Evolutionary conservation across 345 rosid genomes (phyloP).

Genomic region (Eutrema yunnanense): DNA sequence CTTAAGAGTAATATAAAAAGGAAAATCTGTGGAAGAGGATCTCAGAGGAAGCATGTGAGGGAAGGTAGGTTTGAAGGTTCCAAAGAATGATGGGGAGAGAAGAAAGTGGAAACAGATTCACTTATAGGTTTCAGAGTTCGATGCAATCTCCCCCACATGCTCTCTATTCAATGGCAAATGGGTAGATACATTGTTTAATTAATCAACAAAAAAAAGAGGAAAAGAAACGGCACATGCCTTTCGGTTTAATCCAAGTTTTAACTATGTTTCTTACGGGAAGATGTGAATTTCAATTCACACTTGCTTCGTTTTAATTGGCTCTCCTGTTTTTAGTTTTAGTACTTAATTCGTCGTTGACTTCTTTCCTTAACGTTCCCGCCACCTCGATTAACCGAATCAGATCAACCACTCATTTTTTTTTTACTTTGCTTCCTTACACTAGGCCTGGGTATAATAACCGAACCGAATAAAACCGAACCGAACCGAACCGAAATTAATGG

Average conservation of each 20-base stretch:
- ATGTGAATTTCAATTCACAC: conserved; percentile 5
- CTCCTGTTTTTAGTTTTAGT: neutral
- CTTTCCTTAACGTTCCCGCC: conserved; percentile 16
- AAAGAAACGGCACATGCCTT: conserved; percentile 21
- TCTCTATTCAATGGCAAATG: conserved; percentile 21
- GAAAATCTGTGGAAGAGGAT: neutral
- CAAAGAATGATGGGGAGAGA: conserved; percentile 21
- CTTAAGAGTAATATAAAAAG: neutral
- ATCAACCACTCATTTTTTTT: neutral
- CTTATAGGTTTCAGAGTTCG: conserved; percentile 22
- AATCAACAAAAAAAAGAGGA: neutral
- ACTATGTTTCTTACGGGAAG: conserved; percentile 18
- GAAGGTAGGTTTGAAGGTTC: conserved; percentile 29
- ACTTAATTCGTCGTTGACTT: conserved; percentile 10
- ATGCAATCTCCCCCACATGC: conserved; percentile 22
- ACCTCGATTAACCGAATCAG: conserved; percentile 24
- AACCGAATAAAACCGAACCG: too few species aligned
- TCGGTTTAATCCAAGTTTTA: conserved; percentile 26
- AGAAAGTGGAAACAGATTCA: conserved; percentile 9
- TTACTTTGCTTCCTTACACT: conserved; percentile 13
- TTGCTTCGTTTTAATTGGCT: conserved; percentile 12
- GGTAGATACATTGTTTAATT: conserved; percentile 1
- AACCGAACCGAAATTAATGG: too few species aligned
- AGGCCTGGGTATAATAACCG: too few species aligned
- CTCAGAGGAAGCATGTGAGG: conserved; percentile 24